Percentiles rank a stretch among this genome's conserved stretches.
These are phyloP conservation scores for Grigorovia humatica DNA, from an alignment of 805 yeast genomes.

Conservation along the genomic window DNA sequence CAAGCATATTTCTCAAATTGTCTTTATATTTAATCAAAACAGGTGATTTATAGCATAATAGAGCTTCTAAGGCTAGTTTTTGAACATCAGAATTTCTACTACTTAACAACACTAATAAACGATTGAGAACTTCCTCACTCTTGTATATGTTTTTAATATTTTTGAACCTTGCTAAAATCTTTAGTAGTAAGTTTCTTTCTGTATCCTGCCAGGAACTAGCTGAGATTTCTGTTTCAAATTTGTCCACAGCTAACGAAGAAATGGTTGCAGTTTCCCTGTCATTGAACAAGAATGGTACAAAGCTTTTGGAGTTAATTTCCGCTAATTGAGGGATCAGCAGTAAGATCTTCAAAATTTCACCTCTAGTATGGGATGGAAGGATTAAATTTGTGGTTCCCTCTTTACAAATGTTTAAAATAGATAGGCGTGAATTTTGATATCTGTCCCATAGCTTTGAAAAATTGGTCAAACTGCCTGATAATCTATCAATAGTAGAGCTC, in stretches of 20 bases:
- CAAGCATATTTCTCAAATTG: slow-evolving; percentile 62
- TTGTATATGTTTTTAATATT: slow-evolving; percentile 46
- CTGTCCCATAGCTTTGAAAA: slow-evolving; percentile 22
- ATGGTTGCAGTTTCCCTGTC: slow-evolving; percentile 16
- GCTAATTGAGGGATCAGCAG: slow-evolving; percentile 53
- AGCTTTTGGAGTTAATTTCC: slow-evolving; percentile 46
- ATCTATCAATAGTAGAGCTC: slow-evolving; percentile 37
- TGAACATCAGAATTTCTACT: slow-evolving; percentile 56
- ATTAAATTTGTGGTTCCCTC: slow-evolving; percentile 28
- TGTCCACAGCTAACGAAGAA: slow-evolving; percentile 9
- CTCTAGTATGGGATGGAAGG: slow-evolving; percentile 40
- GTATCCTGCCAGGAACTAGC: slow-evolving; percentile 34
- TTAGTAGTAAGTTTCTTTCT: slow-evolving; percentile 50
- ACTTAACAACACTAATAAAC: slow-evolving; percentile 47
- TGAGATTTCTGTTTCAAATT: slow-evolving; percentile 2
- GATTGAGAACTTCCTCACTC: slow-evolving; percentile 42
- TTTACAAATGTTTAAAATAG: slow-evolving; percentile 33
- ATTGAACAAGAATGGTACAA: slow-evolving; percentile 50
- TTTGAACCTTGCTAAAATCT: slow-evolving; percentile 53
- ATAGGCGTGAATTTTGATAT: slow-evolving; percentile 28
- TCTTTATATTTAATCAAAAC: slow-evolving; percentile 59
- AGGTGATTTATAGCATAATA: slow-evolving; percentile 54
- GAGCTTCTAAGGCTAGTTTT: slow-evolving; percentile 56
- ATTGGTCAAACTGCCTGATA: slow-evolving; percentile 33
- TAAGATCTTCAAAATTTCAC: slow-evolving; percentile 49